Conservation (phyloP, 345 rosid species). For the Lumnitzera littorea region DNA sequence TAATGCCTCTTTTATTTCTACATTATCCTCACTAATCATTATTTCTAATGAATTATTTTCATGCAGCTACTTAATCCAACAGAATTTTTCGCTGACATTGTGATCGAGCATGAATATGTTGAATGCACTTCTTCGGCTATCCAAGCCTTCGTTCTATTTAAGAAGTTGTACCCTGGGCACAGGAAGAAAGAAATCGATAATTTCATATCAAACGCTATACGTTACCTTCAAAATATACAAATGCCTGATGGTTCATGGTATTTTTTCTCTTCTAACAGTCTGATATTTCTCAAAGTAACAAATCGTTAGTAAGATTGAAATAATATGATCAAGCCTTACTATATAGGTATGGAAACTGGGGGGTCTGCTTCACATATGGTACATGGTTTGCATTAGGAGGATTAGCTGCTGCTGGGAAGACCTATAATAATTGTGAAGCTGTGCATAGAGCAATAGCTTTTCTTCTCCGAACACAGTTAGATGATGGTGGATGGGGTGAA, state of each 20-base stretch:
- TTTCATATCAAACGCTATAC: slow-evolving; percentile 32
- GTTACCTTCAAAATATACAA: slow-evolving; percentile 33
- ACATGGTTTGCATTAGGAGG: slow-evolving; percentile 43
- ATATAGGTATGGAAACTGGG: slow-evolving; percentile 52
- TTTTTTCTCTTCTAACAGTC: not conserved
- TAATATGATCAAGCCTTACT: not conserved
- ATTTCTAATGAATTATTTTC: slow-evolving; percentile 2
- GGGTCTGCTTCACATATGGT: slow-evolving; percentile 45
- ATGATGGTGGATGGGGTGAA: slow-evolving; percentile 59
- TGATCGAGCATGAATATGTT: slow-evolving; percentile 32
- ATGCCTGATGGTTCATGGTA: slow-evolving; percentile 52
- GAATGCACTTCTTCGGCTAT: slow-evolving; percentile 52
- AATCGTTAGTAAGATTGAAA: not conserved
- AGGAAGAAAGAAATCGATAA: slow-evolving; percentile 39
- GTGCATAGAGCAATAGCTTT: slow-evolving; percentile 36
- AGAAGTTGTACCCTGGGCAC: slow-evolving; percentile 35
- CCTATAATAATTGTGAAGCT: slow-evolving; percentile 20
- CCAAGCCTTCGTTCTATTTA: slow-evolving; percentile 27
- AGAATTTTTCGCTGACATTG: slow-evolving; percentile 44
- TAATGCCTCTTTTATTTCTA: not conserved
- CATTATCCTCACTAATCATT: not conserved
- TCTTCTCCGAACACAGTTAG: slow-evolving; percentile 29
- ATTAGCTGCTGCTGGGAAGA: slow-evolving; percentile 39
- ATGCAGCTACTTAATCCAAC: slow-evolving; percentile 50
- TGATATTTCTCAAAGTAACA: not conserved